phyloP scores from a whole-genome alignment of 169 alveolate genomes.

The Eimeria falciformis region DNA sequence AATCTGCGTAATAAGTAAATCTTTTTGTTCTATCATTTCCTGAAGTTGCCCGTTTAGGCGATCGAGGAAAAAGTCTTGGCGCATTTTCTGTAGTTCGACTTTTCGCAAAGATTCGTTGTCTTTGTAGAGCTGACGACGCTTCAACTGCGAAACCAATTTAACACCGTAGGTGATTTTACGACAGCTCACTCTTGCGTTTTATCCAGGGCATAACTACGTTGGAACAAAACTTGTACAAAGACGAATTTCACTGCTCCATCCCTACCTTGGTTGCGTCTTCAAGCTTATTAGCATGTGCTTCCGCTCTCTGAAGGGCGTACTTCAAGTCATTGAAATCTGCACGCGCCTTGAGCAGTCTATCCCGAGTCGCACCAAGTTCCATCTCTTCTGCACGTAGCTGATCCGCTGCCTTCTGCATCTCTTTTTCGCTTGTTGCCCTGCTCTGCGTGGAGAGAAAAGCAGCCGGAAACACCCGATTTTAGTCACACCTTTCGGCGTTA shows the following conservation, averaged over 20 bases:
- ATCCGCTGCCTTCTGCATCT: slow-evolving; percentile 84
- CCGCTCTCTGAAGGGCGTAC: slow-evolving; percentile 88
- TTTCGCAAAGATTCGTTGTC: slow-evolving; percentile 88
- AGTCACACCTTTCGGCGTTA: neutral
- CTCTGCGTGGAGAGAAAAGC: slow-evolving; percentile 81
- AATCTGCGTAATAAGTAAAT: slow-evolving; percentile 87
- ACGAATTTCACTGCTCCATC: neutral
- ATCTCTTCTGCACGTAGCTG: slow-evolving; percentile 85
- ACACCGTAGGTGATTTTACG: neutral
- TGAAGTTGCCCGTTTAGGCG: slow-evolving; percentile 89
- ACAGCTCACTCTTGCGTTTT: too few relatives aligned
- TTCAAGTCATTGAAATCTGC: slow-evolving; percentile 93
- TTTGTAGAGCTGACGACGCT: slow-evolving; percentile 89
- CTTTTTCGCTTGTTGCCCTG: slow-evolving; percentile 87
- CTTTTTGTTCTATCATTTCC: slow-evolving; percentile 88
- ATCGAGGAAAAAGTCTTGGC: slow-evolving; percentile 91
- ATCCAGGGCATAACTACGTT: neutral
- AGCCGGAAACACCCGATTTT: neutral
- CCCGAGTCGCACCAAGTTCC: slow-evolving; percentile 87
- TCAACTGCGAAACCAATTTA: slow-evolving; percentile 71
- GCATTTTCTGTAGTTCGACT: slow-evolving; percentile 88
- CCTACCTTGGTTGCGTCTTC: slow-evolving; percentile 87
- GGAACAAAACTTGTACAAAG: too few relatives aligned
- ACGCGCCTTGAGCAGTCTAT: slow-evolving; percentile 87
- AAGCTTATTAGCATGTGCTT: slow-evolving; percentile 86